phyloP scores from a whole-genome alignment of 306 rosid species.

The Adenanthera pavonina region DNA sequence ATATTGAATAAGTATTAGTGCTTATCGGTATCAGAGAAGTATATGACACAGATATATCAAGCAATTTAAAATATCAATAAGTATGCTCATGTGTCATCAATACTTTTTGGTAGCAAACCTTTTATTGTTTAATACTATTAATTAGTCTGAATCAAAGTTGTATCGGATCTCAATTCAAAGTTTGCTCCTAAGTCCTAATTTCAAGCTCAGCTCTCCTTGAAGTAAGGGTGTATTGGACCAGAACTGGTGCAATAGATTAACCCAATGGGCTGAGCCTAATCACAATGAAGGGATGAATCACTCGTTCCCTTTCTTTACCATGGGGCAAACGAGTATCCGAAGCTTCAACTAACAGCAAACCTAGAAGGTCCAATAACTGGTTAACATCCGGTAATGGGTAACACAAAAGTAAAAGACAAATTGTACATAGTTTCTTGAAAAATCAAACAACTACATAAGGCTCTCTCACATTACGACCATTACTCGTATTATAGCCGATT shows the following conservation, averaged over 20 bases:
- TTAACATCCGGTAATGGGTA: slow-evolving; percentile 51
- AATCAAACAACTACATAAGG: not conserved
- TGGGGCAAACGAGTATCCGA: slow-evolving; percentile 22
- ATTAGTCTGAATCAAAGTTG: too few species aligned
- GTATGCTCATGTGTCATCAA: too few species aligned
- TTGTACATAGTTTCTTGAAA: not conserved
- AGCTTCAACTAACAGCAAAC: not conserved
- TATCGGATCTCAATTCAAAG: too few species aligned
- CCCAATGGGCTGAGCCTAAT: not conserved
- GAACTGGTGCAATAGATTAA: not conserved
- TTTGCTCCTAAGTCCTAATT: too few species aligned
- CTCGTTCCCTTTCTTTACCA: not conserved
- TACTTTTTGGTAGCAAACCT: too few species aligned
- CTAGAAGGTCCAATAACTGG: slow-evolving; percentile 30
- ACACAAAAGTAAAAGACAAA: slow-evolving; percentile 9
- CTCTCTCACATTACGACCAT: slow-evolving; percentile 40
- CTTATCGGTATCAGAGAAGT: too few species aligned
- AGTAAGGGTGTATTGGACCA: not conserved
- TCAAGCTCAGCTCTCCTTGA: not conserved
- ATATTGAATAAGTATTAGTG: too few species aligned
- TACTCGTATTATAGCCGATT: not conserved
- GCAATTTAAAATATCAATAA: too few species aligned
- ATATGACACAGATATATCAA: too few species aligned
- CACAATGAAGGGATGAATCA: not conserved
- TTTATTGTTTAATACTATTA: too few species aligned